A percentile compares a stretch with the other conserved stretches of the same genome.
Evolutionary conservation across 176 grass and related monocot species (phyloP).

Genomic region (Aechmea fasciata): DNA sequence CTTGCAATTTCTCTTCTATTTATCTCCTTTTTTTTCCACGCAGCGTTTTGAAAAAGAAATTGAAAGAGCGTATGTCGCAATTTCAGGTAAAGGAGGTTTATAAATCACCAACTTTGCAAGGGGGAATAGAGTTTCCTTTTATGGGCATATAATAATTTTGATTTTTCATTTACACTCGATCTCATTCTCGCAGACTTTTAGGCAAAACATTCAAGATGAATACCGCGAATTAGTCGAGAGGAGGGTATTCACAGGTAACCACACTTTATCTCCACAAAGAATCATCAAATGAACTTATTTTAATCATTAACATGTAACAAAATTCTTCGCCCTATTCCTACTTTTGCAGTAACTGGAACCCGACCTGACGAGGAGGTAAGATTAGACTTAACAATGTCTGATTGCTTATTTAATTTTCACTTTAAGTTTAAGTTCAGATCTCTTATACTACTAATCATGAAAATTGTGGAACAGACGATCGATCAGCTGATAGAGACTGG

Average conservation of each 20-base stretch:
- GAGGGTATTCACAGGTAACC: slow-evolving; percentile 38
- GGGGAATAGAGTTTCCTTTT: background rate
- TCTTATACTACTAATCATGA: background rate
- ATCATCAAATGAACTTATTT: background rate
- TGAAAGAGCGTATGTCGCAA: slow-evolving; percentile 37
- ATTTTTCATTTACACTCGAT: background rate
- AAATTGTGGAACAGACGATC: slow-evolving; percentile 24
- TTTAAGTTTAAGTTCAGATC: background rate
- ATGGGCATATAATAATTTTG: background rate
- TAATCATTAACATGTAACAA: background rate
- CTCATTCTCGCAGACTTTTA: slow-evolving; percentile 18
- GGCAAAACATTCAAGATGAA: slow-evolving; percentile 34
- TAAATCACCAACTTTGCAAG: background rate
- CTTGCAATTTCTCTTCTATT: background rate
- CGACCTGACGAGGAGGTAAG: slow-evolving; percentile 33
- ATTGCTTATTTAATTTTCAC: background rate
- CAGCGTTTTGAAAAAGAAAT: slow-evolving; percentile 37
- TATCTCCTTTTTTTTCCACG: background rate
- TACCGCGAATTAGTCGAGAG: slow-evolving; percentile 34
- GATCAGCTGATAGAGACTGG: slow-evolving; percentile 45
- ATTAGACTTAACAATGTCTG: background rate
- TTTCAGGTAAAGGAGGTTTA: slow-evolving; percentile 26
- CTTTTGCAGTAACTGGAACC: slow-evolving; percentile 38
- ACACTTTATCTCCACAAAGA: background rate
- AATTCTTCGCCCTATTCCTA: background rate